Percentiles rank a stretch among this genome's conserved stretches.
Evolutionary conservation across 2,329 filamentous ascomycete genomes (phyloP).

Genomic region (Claviceps sp.): DNA sequence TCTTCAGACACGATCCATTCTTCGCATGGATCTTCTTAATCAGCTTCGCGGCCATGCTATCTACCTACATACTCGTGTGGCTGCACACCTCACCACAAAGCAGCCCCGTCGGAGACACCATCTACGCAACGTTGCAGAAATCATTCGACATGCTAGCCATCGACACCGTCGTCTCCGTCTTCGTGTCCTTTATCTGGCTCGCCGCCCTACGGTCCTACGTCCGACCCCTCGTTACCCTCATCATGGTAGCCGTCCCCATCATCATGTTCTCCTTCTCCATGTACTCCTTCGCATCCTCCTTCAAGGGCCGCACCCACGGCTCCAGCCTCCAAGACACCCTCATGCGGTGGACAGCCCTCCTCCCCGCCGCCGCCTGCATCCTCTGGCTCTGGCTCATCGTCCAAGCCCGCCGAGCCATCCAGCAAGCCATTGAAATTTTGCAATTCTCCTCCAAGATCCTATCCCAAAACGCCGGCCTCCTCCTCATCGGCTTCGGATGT

Average conservation of each 20-base stretch:
- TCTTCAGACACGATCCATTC: slow-evolving; percentile 75
- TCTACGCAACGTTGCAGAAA: slow-evolving; percentile 76
- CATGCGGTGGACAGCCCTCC: slow-evolving; percentile 75
- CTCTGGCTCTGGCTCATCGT: slow-evolving; percentile 77
- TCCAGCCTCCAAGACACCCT: slow-evolving; percentile 68
- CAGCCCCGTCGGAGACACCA: slow-evolving; percentile 73
- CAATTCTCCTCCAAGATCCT: slow-evolving; percentile 87
- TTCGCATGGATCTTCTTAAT: slow-evolving; percentile 88
- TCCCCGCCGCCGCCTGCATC: slow-evolving; percentile 60
- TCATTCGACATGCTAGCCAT: slow-evolving; percentile 83
- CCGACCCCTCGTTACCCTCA: slow-evolving; percentile 64
- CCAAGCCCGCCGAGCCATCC: slow-evolving; percentile 66
- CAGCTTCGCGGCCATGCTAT: slow-evolving; percentile 67
- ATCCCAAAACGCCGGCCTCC: slow-evolving; percentile 67
- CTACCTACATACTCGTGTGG: slow-evolving; percentile 80
- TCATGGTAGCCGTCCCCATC: slow-evolving; percentile 72
- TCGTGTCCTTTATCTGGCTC: slow-evolving; percentile 84
- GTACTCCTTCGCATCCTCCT: slow-evolving; percentile 84
- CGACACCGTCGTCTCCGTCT: slow-evolving; percentile 79
- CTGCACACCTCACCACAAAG: slow-evolving; percentile 69
- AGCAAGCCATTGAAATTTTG: slow-evolving; percentile 73
- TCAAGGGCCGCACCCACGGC: slow-evolving; percentile 64
- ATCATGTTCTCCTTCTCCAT: slow-evolving; percentile 81
- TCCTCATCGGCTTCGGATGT: slow-evolving; percentile 70
- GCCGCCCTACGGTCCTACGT: slow-evolving; percentile 80